Evolutionary conservation across 208 protist genomes (phyloP), one percentile per base, ranked within the genome.

Genomic region (Crithidia bombi): DNA sequence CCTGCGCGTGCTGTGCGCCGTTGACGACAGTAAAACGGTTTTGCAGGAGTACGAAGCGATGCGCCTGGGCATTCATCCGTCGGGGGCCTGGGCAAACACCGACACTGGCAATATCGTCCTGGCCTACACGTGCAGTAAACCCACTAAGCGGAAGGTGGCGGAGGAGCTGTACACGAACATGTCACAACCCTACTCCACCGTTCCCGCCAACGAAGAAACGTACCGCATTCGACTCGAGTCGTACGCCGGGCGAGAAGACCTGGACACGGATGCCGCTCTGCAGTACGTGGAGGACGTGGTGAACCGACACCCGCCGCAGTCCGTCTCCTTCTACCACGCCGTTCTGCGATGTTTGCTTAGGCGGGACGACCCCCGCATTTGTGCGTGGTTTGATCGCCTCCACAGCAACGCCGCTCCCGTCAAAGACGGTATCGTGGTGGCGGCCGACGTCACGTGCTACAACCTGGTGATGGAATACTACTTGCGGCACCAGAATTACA

Each of bases 51-150:
- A 94, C 71, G 75, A 91, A 30, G 69, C 90, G 59, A 92, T 95
- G 83, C 43, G 73, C 41, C 51, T 90, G 14, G 89, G 89, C 51
- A 91, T 94, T 7, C 79, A 91, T 68, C 44, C 51, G 4, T 91
- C 83, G 17, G 79, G 81, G 25, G 86, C 82, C 14, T 77, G 79
- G 61, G 75, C 91, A 0, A 71, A 96, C 69, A 79, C 83, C 12
- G 78, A 81, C 21, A 96, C 84, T 30, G 95, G 86, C 78, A 97
- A 93, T 73, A 78, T 80, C 1, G 58, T 93, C 4, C 55, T 94
- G 1, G 65, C 49, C 15, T 77, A 77, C n/a, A 77, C 82, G 23
- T 83, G 81, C 35, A 14, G 84, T 14, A 77, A 79, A 17, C 57
- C 65, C 14, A 23, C 65, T 3, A 51, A 72, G 23, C 32, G 83